Evolutionary conservation across 2,329 filamentous ascomycete genomes (phyloP).

Genomic region (Monascus ruber): DNA sequence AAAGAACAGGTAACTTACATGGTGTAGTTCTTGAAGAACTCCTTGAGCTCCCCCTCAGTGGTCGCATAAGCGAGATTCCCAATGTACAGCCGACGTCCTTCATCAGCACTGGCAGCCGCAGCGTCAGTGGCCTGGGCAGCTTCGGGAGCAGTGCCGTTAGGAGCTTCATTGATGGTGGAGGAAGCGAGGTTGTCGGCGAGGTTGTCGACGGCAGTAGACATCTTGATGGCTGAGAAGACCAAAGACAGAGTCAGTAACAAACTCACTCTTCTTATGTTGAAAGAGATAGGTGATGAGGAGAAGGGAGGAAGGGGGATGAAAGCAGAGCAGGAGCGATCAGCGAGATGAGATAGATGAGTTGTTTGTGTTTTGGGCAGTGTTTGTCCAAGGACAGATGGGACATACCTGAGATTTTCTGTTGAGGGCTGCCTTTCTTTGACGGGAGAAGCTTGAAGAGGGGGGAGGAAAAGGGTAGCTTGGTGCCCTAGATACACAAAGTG

Average conservation of each 20-base stretch:
- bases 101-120: slow-evolving; percentile 91
- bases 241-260: slow-evolving; percentile 5
- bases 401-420: slow-evolving; percentile 19
- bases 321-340: no score
- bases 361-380: slow-evolving; percentile 4
- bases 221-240: slow-evolving; percentile 45
- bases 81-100: slow-evolving; percentile 98
- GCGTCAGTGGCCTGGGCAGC: slow-evolving; percentile 66
- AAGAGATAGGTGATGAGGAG: slow-evolving; percentile 25
- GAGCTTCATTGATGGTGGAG: slow-evolving; percentile 49
- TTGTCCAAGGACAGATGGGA: neutral
- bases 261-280: slow-evolving; percentile 18
- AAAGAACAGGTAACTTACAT: slow-evolving; percentile 58
- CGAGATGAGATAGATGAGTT: neutral
- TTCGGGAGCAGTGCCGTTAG: slow-evolving; percentile 52
- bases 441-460: slow-evolving; percentile 47
- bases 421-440: slow-evolving; percentile 30
- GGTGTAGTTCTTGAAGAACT: slow-evolving; percentile 99
- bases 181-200: slow-evolving; percentile 55
- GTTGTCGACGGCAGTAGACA: slow-evolving; percentile 75
- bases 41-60: slow-evolving; percentile 99
- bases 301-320: slow-evolving; percentile 18
- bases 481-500: slow-evolving; percentile 59
- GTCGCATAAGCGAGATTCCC: slow-evolving; percentile 99
- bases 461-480: slow-evolving; percentile 68